A percentile compares a stretch with the other conserved stretches of the same genome.
These are phyloP conservation scores for Fraxinus cuspidata DNA, from an alignment of 257 asterid species.

Conservation along the genomic window DNA sequence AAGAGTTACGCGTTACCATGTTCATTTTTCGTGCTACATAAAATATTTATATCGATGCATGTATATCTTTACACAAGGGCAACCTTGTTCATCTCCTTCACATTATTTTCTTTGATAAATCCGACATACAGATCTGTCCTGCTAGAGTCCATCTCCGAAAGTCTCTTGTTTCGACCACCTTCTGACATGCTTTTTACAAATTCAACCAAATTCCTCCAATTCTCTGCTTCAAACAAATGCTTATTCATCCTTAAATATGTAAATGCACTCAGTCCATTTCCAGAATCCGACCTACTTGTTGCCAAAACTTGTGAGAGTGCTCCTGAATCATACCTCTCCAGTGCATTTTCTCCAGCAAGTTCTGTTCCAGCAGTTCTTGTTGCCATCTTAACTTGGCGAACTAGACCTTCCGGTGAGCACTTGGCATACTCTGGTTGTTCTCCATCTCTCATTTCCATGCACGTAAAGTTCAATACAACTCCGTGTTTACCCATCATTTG, in stretches of 20 bases:
- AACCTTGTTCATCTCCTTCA: conserved; percentile 42
- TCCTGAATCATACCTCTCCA: conserved; percentile 77
- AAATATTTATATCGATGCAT: conserved; percentile 16
- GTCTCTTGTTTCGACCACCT: conserved; percentile 57
- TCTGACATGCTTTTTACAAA: conserved; percentile 75
- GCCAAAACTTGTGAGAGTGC: conserved; percentile 70
- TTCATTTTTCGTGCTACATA: background rate
- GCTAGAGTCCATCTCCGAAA: conserved; percentile 57
- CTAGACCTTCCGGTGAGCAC: conserved; percentile 91
- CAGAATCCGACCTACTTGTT: conserved; percentile 69
- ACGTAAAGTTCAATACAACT: conserved; percentile 73
- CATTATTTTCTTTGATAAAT: conserved; percentile 41
- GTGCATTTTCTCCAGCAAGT: conserved; percentile 95
- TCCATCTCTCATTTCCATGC: conserved; percentile 91
- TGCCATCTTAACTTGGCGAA: conserved; percentile 79
- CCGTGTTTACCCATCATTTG: conserved; percentile 69
- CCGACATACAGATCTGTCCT: conserved; percentile 75
- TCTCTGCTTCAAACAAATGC: conserved; percentile 69
- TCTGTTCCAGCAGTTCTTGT: conserved; percentile 57
- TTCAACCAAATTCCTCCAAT: conserved; percentile 74
- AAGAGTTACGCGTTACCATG: background rate
- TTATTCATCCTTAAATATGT: conserved; percentile 85
- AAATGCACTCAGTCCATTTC: conserved; percentile 70
- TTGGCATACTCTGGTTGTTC: conserved; percentile 74
- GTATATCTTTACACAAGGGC: conserved; percentile 52